Evolutionary conservation across 805 yeast species (phyloP).

Genomic region (Saccharomycopsis sp.): DNA sequence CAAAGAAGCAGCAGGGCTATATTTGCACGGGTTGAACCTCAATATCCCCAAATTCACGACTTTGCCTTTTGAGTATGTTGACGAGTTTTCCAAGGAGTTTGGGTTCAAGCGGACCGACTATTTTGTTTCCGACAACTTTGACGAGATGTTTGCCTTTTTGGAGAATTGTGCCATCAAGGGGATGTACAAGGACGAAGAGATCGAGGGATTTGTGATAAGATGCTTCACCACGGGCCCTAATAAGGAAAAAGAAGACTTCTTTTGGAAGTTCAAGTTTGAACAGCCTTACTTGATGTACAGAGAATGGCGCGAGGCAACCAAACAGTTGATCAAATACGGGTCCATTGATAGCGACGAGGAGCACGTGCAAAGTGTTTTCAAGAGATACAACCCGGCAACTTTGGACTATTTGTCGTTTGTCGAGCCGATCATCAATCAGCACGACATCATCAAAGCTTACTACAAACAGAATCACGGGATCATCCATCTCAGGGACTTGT

Average conservation of each 20-base stretch:
- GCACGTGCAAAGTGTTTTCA: constrained; percentile 24
- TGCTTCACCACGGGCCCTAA: constrained; percentile 33
- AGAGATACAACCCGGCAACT: constrained; percentile 54
- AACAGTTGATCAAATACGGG: constrained; percentile 36
- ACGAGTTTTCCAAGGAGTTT: constrained; percentile 52
- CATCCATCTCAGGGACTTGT: constrained; percentile 61
- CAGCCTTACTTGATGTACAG: constrained; percentile 92
- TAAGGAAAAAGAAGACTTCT: constrained; percentile 39
- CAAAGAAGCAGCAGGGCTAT: constrained; percentile 66
- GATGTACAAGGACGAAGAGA: constrained; percentile 58
- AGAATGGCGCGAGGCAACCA: constrained; percentile 84
- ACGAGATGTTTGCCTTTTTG: constrained; percentile 43
- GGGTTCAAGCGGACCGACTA: constrained; percentile 64
- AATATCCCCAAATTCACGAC: constrained; percentile 64
- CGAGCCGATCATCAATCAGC: constrained; percentile 42
- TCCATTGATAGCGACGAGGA: constrained; percentile 25
- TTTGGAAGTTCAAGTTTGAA: constrained; percentile 91
- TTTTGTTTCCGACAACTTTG: constrained; percentile 33
- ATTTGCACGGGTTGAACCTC: constrained; percentile 79
- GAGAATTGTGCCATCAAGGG: constrained; percentile 59
- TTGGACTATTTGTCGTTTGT: constrained; percentile 65
- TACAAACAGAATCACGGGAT: constrained; percentile 62
- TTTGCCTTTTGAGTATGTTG: constrained; percentile 52
- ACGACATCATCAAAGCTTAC: constrained; percentile 40
- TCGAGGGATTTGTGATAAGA: constrained; percentile 92